Evolutionary conservation across 495 filamentous ascomycete genomes (phyloP).

Genomic region (Apodospora peruviana): DNA sequence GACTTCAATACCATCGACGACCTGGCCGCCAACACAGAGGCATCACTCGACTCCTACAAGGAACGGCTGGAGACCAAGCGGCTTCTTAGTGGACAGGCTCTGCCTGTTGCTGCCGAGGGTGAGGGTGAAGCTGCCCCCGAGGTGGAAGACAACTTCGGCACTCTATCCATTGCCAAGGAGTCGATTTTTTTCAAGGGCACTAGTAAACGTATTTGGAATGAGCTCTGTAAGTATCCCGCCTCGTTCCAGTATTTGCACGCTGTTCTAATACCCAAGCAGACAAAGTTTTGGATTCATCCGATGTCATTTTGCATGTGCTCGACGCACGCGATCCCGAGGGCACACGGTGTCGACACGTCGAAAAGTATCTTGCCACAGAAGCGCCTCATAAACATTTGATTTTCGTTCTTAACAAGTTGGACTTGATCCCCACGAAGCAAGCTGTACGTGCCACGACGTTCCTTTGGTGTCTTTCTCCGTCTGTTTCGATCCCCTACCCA

Average conservation of each 20-base stretch:
- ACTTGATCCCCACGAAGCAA: slow-evolving; percentile 86
- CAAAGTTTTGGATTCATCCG: slow-evolving; percentile 95
- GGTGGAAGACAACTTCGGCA: slow-evolving; percentile 43
- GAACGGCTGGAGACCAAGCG: slow-evolving; percentile 70
- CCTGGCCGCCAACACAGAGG: slow-evolving; percentile 69
- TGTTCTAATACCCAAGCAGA: slow-evolving; percentile 18
- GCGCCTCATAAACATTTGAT: slow-evolving; percentile 73
- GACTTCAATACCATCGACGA: slow-evolving; percentile 74
- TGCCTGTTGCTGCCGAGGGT: slow-evolving; percentile 51
- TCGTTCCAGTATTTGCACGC: not conserved
- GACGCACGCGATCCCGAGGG: slow-evolving; percentile 89
- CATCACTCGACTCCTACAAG: slow-evolving; percentile 71
- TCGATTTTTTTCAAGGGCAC: slow-evolving; percentile 92
- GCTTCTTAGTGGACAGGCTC: slow-evolving; percentile 62
- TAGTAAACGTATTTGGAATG: slow-evolving; percentile 94
- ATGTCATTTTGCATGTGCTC: slow-evolving; percentile 90
- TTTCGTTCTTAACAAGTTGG: slow-evolving; percentile 84
- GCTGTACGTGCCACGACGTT: slow-evolving; percentile 66
- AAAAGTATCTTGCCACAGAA: slow-evolving; percentile 90
- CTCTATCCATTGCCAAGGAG: slow-evolving; percentile 70
- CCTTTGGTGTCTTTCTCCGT: slow-evolving; percentile 12
- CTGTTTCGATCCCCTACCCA: slow-evolving; percentile 3
- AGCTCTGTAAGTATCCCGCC: slow-evolving; percentile 56
- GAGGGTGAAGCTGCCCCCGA: slow-evolving; percentile 37
- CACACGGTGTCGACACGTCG: slow-evolving; percentile 82